phyloP scores from a whole-genome alignment of 805 yeast genomes.

The Debaryomyces tyrocola region DNA sequence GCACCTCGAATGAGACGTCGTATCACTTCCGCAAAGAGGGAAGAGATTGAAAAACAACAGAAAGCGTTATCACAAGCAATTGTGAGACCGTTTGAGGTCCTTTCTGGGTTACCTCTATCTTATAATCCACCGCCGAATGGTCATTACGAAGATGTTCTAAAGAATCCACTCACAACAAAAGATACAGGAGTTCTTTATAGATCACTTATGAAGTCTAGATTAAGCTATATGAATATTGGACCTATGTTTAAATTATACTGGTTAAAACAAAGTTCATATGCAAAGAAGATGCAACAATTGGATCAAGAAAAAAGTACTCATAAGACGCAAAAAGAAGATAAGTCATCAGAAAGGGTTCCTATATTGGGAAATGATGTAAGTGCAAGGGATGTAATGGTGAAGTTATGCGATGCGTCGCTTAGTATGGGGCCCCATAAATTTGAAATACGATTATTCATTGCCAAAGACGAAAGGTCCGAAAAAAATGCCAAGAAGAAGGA shows the following conservation, averaged over 20 bases:
- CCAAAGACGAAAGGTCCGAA: constrained; percentile 75
- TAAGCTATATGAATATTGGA: constrained; percentile 53
- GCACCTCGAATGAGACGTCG: constrained; percentile 46
- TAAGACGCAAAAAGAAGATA: constrained; percentile 18
- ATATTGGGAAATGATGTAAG: constrained; percentile 43
- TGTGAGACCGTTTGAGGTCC: constrained; percentile 63
- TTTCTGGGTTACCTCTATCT: constrained; percentile 69
- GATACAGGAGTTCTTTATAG: constrained; percentile 73
- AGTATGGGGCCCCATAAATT: constrained; percentile 82
- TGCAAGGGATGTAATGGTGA: constrained; percentile 85
- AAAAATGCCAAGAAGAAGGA: constrained; percentile 34
- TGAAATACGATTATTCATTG: constrained; percentile 74
- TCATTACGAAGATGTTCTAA: constrained; percentile 47
- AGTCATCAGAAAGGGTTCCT: constrained; percentile 25
- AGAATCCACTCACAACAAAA: constrained; percentile 64
- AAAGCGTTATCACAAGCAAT: constrained; percentile 33
- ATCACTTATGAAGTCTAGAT: constrained; percentile 73
- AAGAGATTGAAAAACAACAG: constrained; percentile 44
- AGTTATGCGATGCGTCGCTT: constrained; percentile 73
- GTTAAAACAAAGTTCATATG: constrained; percentile 66
- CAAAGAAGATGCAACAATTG: constrained; percentile 35
- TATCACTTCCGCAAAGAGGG: constrained; percentile 41
- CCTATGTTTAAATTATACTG: constrained; percentile 79
- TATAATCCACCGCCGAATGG: constrained; percentile 62
- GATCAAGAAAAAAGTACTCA: constrained; percentile 40